These are phyloP conservation scores for Mycosphaerelloides madeirae DNA, from an alignment of 2,329 filamentous ascomycete species.

Conservation along the genomic window DNA sequence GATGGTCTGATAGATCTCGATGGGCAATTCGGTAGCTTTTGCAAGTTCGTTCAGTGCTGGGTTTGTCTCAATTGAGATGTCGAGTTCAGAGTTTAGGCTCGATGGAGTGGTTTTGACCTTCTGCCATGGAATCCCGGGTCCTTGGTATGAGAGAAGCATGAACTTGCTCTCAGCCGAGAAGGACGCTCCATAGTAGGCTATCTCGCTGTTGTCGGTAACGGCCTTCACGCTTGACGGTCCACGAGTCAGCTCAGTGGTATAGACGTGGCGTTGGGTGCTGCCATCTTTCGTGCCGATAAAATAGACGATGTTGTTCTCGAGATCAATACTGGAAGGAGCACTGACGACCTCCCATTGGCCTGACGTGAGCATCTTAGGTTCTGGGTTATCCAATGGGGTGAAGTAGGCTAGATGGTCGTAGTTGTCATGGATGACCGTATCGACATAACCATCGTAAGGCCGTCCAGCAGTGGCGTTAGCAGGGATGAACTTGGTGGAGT, in stretches of 20 bases:
- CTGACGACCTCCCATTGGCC: constrained; percentile 89
- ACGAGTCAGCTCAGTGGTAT: constrained; percentile 81
- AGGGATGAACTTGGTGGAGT: constrained; percentile 79
- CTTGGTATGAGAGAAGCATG: constrained; percentile 75
- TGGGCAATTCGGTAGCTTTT: constrained; percentile 73
- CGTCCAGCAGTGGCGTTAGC: constrained; percentile 68
- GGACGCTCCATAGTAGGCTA: constrained; percentile 75
- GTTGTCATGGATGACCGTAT: constrained; percentile 79
- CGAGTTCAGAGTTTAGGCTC: constrained; percentile 39
- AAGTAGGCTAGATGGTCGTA: constrained; percentile 94
- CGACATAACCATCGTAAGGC: constrained; percentile 82
- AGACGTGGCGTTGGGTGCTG: constrained; percentile 85
- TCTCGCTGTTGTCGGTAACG: constrained; percentile 66
- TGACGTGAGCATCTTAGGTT: constrained; percentile 80
- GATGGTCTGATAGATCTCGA: constrained; percentile 75
- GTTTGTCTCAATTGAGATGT: constrained; percentile 73
- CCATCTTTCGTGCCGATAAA: constrained; percentile 83
- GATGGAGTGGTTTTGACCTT: constrained; percentile 80
- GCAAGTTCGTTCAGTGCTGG: constrained; percentile 62
- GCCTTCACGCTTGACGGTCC: constrained; percentile 57
- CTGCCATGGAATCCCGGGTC: constrained; percentile 84
- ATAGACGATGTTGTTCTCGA: constrained; percentile 83
- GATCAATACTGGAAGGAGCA: constrained; percentile 77
- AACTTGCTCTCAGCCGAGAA: constrained; percentile 82
- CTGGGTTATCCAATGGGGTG: constrained; percentile 72